These are phyloP conservation scores for Ophiostoma sp. DNA, from an alignment of 2,329 filamentous ascomycete genomes.

Conservation along the genomic window DNA sequence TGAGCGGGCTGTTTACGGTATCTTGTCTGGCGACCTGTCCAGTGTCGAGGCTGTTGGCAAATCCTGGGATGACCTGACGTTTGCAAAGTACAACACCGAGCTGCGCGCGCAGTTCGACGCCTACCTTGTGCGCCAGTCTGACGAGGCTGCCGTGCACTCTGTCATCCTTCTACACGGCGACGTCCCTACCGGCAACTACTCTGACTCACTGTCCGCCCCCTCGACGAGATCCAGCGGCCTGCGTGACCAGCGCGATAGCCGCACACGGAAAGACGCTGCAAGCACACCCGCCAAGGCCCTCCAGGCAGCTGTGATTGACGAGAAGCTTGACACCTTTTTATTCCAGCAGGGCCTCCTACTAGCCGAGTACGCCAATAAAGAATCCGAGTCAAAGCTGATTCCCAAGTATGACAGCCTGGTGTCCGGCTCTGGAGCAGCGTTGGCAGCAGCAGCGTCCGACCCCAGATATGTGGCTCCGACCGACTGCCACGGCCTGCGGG, in stretches of 20 bases:
- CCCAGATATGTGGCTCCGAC: constrained; percentile 47
- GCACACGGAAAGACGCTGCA: constrained; percentile 34
- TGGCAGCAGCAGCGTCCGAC: neutral
- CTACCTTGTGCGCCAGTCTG: constrained; percentile 28
- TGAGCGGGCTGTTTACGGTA: constrained; percentile 83
- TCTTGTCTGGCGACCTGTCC: constrained; percentile 77
- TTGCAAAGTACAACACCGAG: constrained; percentile 30
- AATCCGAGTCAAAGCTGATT: constrained; percentile 40
- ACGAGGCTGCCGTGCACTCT: constrained; percentile 24
- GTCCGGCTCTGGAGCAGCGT: neutral
- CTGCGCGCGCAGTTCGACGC: constrained; percentile 30
- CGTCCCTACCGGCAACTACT: constrained; percentile 19
- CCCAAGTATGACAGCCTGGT: constrained; percentile 35
- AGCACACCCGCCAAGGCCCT: constrained; percentile 65
- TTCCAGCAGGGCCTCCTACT: constrained; percentile 54
- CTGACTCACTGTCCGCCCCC: neutral
- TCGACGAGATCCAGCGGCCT: neutral
- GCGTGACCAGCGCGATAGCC: constrained; percentile 20
- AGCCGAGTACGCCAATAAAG: constrained; percentile 42
- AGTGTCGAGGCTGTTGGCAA: constrained; percentile 60
- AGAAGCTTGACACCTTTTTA: constrained; percentile 53
- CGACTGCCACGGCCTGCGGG: constrained; percentile 60
- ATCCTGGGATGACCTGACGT: constrained; percentile 42
- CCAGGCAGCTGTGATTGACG: constrained; percentile 68
- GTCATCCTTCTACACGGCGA: constrained; percentile 26